phyloP scores from a whole-genome alignment of 345 rosid genomes.

The Angophora floribunda region DNA sequence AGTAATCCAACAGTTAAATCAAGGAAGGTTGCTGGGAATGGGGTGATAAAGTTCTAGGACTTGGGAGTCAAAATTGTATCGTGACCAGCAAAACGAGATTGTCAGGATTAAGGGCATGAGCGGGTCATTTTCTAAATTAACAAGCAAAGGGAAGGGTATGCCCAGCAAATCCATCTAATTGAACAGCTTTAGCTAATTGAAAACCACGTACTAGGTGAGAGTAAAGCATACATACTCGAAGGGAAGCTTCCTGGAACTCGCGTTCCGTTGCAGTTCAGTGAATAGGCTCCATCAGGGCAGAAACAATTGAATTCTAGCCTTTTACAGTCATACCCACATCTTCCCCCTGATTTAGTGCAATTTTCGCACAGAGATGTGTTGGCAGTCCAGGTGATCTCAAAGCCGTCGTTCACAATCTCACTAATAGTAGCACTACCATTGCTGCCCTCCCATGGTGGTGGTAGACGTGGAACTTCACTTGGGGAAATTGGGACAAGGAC shows the following conservation, averaged over 20 bases:
- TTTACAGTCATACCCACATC: neutral
- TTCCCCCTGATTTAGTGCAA: neutral
- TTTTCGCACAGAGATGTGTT: neutral
- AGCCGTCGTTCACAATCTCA: neutral
- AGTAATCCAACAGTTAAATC: neutral
- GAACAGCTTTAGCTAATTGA: neutral
- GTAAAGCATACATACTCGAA: neutral
- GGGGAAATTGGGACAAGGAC: neutral
- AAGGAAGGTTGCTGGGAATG: neutral
- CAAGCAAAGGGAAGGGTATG: neutral
- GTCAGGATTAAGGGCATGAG: neutral
- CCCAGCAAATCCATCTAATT: neutral
- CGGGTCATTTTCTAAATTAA: neutral
- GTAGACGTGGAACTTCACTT: accelerated
- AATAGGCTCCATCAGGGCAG: neutral
- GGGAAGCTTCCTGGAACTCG: neutral
- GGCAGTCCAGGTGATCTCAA: neutral
- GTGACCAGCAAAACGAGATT: no score
- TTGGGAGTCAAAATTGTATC: neutral
- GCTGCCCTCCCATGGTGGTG: neutral
- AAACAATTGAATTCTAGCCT: neutral
- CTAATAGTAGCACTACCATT: neutral
- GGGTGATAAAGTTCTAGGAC: neutral
- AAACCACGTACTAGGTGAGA: neutral
- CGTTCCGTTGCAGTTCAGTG: neutral